A percentile compares a stretch with the other conserved stretches of the same genome.
These are phyloP conservation scores for Brassica nigra DNA, from an alignment of 345 rosid species.

Conservation along the genomic window DNA sequence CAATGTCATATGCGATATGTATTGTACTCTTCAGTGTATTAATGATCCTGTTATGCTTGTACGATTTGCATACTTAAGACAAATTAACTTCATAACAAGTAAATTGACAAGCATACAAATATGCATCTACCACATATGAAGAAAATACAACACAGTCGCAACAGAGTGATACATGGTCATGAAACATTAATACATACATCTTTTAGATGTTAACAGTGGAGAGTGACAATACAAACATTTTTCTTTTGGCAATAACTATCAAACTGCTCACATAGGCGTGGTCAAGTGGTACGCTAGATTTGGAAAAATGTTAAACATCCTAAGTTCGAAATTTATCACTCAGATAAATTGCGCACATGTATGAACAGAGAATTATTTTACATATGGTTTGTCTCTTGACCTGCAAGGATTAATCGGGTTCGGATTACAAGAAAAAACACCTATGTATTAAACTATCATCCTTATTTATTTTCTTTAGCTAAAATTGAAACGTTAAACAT, in stretches of 20 bases:
- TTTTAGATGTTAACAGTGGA: background rate
- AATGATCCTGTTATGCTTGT: background rate
- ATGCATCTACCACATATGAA: background rate
- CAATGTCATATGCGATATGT: background rate
- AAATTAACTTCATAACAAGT: background rate
- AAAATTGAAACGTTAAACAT: background rate
- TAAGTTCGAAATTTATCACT: too few relatives aligned
- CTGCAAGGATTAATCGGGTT: background rate
- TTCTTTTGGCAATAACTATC: background rate
- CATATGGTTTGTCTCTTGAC: background rate
- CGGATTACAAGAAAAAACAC: background rate
- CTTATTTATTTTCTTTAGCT: background rate
- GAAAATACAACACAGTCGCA: background rate
- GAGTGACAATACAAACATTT: background rate
- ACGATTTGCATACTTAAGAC: background rate
- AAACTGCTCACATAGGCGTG: background rate
- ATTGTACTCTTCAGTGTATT: background rate
- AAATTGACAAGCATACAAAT: background rate
- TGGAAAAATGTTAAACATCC: too few relatives aligned
- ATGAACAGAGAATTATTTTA: too few relatives aligned
- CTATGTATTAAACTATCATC: background rate
- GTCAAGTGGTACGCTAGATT: too few relatives aligned
- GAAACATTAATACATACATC: background rate
- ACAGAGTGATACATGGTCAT: background rate
- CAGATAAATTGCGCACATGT: too few relatives aligned